Evolutionary conservation across 164 flowering plant genomes (phyloP).

Genomic region (grape (Vitis vinifera)): ASM3070453v1 NC_081811.1:22467501-22468000

Average conservation of each 20-base stretch:
- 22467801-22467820: slow-evolving; percentile 80
- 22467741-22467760: slow-evolving; percentile 72
- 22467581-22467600: slow-evolving; percentile 92
- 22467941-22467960: slow-evolving; percentile 50
- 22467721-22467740: slow-evolving; percentile 61
- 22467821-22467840: slow-evolving; percentile 62
- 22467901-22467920: slow-evolving; percentile 91
- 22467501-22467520: slow-evolving; percentile 91
- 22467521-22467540: slow-evolving; percentile 87
- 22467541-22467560: slow-evolving; percentile 83
- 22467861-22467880: slow-evolving; percentile 66
- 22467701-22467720: slow-evolving; percentile 51
- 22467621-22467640: slow-evolving; percentile 72
- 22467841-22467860: slow-evolving; percentile 40
- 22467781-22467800: slow-evolving; percentile 72
- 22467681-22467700: slow-evolving; percentile 92
- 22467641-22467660: slow-evolving; percentile 71
- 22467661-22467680: slow-evolving; percentile 75
- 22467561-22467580: slow-evolving; percentile 70
- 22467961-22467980: slow-evolving; percentile 37
- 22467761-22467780: slow-evolving; percentile 75
- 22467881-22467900: slow-evolving; percentile 91
- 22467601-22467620: slow-evolving; percentile 93
- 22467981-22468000: slow-evolving; percentile 59
- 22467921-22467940: slow-evolving; percentile 72